phyloP scores from a whole-genome alignment of 2,329 filamentous ascomycete genomes.

The Colletotrichum plurivorum region DNA sequence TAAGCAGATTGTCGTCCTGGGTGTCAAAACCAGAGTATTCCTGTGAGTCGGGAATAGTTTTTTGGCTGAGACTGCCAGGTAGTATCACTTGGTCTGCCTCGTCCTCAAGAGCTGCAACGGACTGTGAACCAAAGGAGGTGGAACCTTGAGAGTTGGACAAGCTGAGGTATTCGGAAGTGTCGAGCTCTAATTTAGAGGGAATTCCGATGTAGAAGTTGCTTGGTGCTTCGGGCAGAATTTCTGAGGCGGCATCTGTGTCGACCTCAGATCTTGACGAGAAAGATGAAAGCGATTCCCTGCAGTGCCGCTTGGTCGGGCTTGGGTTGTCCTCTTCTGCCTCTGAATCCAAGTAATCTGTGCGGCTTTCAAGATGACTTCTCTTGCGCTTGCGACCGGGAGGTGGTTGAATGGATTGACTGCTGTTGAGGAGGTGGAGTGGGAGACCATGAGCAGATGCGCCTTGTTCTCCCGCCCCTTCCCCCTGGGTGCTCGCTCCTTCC shows the following conservation, averaged over 20 bases:
- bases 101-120: slow-evolving; percentile 53
- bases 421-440: slow-evolving; percentile 11
- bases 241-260: slow-evolving; percentile 37
- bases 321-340: slow-evolving; percentile 17
- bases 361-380: neutral
- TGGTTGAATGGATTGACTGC: slow-evolving; percentile 34
- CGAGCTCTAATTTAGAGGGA: slow-evolving; percentile 48
- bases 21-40: slow-evolving; percentile 43
- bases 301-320: slow-evolving; percentile 10
- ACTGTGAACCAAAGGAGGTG: slow-evolving; percentile 48
- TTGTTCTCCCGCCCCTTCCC: neutral
- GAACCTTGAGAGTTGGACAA: slow-evolving; percentile 47
- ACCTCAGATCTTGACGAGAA: slow-evolving; percentile 31
- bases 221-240: slow-evolving; percentile 20
- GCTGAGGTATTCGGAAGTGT: slow-evolving; percentile 53
- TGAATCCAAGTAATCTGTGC: slow-evolving; percentile 6
- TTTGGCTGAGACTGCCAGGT: slow-evolving; percentile 50
- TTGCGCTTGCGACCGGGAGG: slow-evolving; percentile 22
- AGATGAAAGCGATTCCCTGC: slow-evolving; percentile 26
- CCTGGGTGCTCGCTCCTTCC: neutral
- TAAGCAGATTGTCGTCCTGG: slow-evolving; percentile 9
- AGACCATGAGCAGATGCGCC: neutral
- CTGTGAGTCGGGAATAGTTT: slow-evolving; percentile 62
- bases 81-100: slow-evolving; percentile 50
- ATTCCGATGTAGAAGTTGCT: slow-evolving; percentile 46